Conservation (phyloP, 805 yeast genomes). For the Pichia cephalocereana region DNA sequence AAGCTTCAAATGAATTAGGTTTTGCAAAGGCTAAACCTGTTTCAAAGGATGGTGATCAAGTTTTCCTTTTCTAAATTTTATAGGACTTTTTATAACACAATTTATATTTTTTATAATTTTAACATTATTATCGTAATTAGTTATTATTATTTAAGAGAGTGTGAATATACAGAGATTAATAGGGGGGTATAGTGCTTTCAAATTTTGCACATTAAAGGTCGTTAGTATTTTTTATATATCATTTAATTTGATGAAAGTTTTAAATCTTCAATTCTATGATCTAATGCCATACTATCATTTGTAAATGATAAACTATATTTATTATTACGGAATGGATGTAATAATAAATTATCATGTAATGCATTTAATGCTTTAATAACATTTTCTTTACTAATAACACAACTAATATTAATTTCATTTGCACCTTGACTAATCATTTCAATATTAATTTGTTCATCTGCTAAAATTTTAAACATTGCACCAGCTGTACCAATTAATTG, state of each 20-base stretch:
- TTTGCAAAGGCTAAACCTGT: slow-evolving; percentile 80
- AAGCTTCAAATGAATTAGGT: slow-evolving; percentile 66
- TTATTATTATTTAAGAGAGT: too few species aligned
- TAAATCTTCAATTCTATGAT: slow-evolving; percentile 37
- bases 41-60: slow-evolving; percentile 82
- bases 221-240: too few species aligned
- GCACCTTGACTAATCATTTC: slow-evolving; percentile 99
- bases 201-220: too few species aligned
- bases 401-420: slow-evolving; percentile 87
- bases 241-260: slow-evolving; percentile 20
- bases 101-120: too few species aligned
- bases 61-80: slow-evolving; percentile 62
- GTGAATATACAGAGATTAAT: too few species aligned
- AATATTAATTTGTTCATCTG: slow-evolving; percentile 84
- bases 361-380: slow-evolving; percentile 79
- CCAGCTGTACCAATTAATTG: slow-evolving; percentile 96
- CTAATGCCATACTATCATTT: slow-evolving; percentile 26
- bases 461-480: slow-evolving; percentile 88
- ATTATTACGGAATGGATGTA: slow-evolving; percentile 27
- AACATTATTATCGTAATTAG: too few species aligned
- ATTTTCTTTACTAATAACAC: slow-evolving; percentile 81
- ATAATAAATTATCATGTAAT: slow-evolving; percentile 70
- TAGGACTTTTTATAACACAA: neutral
- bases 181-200: neutral
- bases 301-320: slow-evolving; percentile 6